Conservation (phyloP, 139 green algal species). For the Zygnema cylindricum region DNA sequence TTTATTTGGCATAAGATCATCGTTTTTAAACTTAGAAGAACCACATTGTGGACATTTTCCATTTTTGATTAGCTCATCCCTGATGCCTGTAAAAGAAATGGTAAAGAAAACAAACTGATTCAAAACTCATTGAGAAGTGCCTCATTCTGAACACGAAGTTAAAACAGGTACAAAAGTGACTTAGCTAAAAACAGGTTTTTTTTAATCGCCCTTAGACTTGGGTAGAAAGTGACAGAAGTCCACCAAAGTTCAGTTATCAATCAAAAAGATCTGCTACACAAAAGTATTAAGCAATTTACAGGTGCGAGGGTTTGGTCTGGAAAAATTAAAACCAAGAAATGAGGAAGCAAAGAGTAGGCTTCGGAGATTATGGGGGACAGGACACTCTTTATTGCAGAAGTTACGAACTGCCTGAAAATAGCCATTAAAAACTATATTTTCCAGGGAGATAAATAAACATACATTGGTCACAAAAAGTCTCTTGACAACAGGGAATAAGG, state of each 20-base stretch:
- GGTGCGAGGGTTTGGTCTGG: no score
- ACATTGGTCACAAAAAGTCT: constrained; percentile 64
- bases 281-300: no score
- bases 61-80: constrained; percentile 56
- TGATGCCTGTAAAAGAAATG: constrained; percentile 59
- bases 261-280: not conserved
- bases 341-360: no score
- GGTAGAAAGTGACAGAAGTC: not conserved
- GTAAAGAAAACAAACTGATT: no score
- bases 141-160: not conserved
- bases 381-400: no score
- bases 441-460: no score
- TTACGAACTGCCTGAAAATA: no score
- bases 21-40: constrained; percentile 47
- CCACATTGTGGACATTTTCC: constrained; percentile 62
- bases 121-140: no score
- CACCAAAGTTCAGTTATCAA: not conserved
- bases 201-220: not conserved
- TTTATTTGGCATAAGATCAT: constrained; percentile 64
- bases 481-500: constrained; percentile 65
- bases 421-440: no score
- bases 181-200: not conserved
- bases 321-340: no score
- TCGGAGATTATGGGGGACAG: no score
- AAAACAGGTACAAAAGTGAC: not conserved